phyloP scores from a whole-genome alignment of 345 rosid genomes.

The Gossypium bickii region DNA sequence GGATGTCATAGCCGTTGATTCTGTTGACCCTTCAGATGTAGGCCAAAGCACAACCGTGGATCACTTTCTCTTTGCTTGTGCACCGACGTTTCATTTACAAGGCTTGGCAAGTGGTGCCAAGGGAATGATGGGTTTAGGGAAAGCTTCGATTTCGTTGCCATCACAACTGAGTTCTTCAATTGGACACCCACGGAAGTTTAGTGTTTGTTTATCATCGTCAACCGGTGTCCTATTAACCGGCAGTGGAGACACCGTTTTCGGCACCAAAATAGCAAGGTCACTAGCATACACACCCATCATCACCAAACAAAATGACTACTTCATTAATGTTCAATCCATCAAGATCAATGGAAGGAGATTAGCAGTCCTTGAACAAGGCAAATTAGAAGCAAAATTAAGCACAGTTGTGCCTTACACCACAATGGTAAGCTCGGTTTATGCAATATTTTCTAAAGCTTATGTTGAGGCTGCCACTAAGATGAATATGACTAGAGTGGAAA shows the following conservation, averaged over 20 bases:
- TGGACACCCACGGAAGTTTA: constrained; percentile 35
- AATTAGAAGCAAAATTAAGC: constrained; percentile 40
- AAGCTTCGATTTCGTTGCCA: constrained; percentile 43
- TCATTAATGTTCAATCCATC: constrained; percentile 48
- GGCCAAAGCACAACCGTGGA: constrained; percentile 21
- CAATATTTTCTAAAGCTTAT: constrained; percentile 36
- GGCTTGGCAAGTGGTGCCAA: constrained; percentile 49
- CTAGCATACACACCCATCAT: constrained; percentile 53
- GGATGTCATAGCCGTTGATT: constrained; percentile 37
- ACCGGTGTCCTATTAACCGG: constrained; percentile 43
- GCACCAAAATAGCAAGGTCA: constrained; percentile 36
- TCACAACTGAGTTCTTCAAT: constrained; percentile 46
- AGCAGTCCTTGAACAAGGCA: constrained; percentile 17
- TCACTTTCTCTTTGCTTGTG: constrained; percentile 42
- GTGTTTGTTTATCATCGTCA: constrained; percentile 44
- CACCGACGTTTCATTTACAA: constrained; percentile 30
- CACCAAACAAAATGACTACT: constrained; percentile 32
- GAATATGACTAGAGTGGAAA: constrained; percentile 35
- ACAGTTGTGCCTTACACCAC: constrained; percentile 62
- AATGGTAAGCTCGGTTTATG: constrained; percentile 54
- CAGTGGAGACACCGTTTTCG: constrained; percentile 30
- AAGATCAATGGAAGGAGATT: constrained; percentile 44
- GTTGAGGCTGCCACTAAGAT: constrained; percentile 35
- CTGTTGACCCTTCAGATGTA: constrained; percentile 19
- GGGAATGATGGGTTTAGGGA: constrained; percentile 68